phyloP scores from a whole-genome alignment of 176 grass and related monocot genomes.

The sorghum (Sorghum bicolor) region Sorghum_bicolor_NCBIv3 NC_012871.2:6788501-6789000 shows the following conservation, averaged over 20 bases:
- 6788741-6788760: conserved; percentile 21
- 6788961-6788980: background rate
- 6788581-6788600: background rate
- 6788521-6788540: no score
- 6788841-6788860: conserved; percentile 34
- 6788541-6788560: background rate
- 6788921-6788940: background rate
- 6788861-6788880: conserved; percentile 34
- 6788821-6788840: conserved; percentile 35
- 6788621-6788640: background rate
- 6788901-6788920: conserved; percentile 9
- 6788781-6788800: conserved; percentile 21
- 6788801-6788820: conserved; percentile 25
- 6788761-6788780: conserved; percentile 32
- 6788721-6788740: conserved; percentile 21
- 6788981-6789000: conserved; percentile 5
- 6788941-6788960: background rate
- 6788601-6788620: background rate
- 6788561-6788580: background rate
- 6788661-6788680: background rate
- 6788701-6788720: background rate
- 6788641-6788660: background rate
- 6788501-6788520: no score
- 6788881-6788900: conserved; percentile 19
- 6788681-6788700: background rate